phyloP scores from a whole-genome alignment of 768 basidiomycete genomes.

The Holtermannia corniformis region DNA sequence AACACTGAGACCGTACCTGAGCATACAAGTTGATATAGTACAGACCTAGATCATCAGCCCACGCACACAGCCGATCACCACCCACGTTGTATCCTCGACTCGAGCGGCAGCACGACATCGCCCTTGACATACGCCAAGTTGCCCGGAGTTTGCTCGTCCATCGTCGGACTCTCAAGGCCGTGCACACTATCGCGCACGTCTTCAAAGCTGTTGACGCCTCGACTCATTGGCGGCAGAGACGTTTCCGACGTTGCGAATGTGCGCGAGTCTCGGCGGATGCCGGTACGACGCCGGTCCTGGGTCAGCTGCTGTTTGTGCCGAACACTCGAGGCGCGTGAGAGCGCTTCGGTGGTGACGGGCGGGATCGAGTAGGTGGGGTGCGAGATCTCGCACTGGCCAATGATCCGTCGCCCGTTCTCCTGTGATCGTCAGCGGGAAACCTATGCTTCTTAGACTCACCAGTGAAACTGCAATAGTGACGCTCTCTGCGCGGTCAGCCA shows the following conservation, averaged over 20 bases:
- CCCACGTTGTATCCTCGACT: conserved; percentile 25
- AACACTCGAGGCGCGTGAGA: not conserved
- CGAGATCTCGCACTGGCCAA: conserved; percentile 90
- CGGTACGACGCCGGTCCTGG: conserved; percentile 9
- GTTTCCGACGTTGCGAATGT: conserved; percentile 29
- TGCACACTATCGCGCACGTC: not conserved
- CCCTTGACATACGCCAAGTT: conserved; percentile 37
- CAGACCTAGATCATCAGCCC: conserved; percentile 47
- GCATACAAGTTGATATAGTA: conserved; percentile 88
- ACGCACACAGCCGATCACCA: conserved; percentile 1
- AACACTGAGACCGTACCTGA: conserved; percentile 40
- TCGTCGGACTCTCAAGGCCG: not conserved
- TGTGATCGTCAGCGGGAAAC: conserved; percentile 8
- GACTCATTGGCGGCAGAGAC: not conserved
- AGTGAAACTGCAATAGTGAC: conserved; percentile 91
- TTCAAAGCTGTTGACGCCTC: conserved; percentile 1
- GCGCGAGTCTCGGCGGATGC: conserved; percentile 25
- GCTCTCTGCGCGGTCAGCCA: conserved; percentile 43
- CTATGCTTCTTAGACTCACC: conserved; percentile 41
- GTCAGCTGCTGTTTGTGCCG: conserved; percentile 7
- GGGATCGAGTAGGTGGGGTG: conserved; percentile 53
- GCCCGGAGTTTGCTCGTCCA: conserved; percentile 12
- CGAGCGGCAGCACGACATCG: conserved; percentile 27
- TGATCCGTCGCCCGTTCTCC: conserved; percentile 63
- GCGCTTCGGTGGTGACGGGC: not conserved